phyloP scores from a whole-genome alignment of 495 filamentous ascomycete genomes.

The Neurospora sublineolata region DNA sequence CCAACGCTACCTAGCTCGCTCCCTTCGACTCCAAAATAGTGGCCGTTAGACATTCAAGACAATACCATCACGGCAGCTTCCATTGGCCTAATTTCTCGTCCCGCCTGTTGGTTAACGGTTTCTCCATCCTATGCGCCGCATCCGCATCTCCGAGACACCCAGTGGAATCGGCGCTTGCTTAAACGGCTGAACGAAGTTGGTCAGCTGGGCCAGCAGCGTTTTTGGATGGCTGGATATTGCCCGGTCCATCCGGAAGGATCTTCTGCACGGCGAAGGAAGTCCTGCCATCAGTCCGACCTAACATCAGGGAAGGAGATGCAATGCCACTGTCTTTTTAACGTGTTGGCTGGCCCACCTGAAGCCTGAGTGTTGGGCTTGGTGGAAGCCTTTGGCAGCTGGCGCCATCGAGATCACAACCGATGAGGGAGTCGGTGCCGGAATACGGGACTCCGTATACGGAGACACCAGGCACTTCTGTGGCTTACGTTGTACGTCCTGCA shows the following conservation, averaged over 20 bases:
- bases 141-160: neutral
- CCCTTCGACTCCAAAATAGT: neutral
- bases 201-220: neutral
- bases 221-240: neutral
- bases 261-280: neutral
- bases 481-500: neutral
- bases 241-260: neutral
- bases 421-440: neutral
- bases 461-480: neutral
- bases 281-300: neutral
- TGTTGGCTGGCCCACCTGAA: neutral
- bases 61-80: neutral
- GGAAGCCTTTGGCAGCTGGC: neutral
- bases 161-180: neutral
- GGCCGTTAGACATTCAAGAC: slow-evolving; percentile 6
- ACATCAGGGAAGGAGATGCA: neutral
- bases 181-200: neutral
- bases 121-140: neutral
- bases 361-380: neutral
- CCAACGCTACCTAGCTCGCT: neutral
- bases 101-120: neutral
- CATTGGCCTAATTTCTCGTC: slow-evolving; percentile 2
- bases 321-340: neutral
- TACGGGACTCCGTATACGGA: neutral
- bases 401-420: neutral